Evolutionary conservation across 2,329 filamentous ascomycete species (phyloP), one percentile per base, ranked within the genome.

Genomic region (Penicillium sp.): DNA sequence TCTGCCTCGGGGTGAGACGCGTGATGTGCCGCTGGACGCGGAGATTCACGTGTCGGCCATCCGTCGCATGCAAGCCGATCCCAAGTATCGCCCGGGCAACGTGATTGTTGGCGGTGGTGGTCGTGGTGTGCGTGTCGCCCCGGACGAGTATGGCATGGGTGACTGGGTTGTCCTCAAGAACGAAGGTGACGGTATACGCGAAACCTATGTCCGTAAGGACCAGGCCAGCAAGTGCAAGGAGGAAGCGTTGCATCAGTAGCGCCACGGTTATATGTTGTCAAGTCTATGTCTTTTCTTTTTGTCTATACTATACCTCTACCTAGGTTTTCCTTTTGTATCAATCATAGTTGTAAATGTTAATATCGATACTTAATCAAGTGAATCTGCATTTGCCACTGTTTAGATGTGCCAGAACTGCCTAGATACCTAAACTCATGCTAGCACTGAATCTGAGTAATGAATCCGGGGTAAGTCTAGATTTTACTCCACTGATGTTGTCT

Each of bases 21-120:
- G 85, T 11, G 85, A 92, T 53, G 80, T 92, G 1, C 85, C 85
- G 0, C 62, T 75, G 6, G 71, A 81, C 37, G 84, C 80, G 1
- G 71, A 79, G 14, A 75, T 92, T 2, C 85, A 92, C 52, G 76
- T 79, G 28, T 85, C 80, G 14, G 85, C 86, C 0, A 79, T 92
- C 40, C 76, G 77, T 12, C 74, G 85, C 5, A 82, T 92, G 79
- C 61, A 77, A 31, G 61, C 67, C 6, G 75, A 88, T 42, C 57
- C 70, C 1, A 67, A 51, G 0, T 92, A 90, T 53, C 72, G 85
- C 0, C 85, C 85, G 0, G 85, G 85, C 0, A 92, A 92, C 44
- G 60, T 92, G 36, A 87, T 92, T 43, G 64, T 89, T 2, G 85
- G 85, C 0, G 85, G 85, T 1, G 85, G 85, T 11, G 85, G 85